phyloP scores from a whole-genome alignment of 371 early-diverging fungal species.

The Zychaea mexicana region DNA sequence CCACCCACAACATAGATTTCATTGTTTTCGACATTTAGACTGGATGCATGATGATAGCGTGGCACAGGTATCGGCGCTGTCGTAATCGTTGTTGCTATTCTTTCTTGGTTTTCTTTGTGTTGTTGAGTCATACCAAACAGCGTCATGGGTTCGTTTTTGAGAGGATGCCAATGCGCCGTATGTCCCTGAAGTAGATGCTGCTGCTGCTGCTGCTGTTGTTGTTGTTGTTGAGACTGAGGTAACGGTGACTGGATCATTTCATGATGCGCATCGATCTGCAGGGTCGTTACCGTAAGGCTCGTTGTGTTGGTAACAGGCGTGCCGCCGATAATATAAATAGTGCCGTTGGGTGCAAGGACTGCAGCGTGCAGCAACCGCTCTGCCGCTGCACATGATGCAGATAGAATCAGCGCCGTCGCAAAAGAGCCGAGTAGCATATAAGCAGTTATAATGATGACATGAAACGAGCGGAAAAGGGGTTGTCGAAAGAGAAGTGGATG shows the following conservation, averaged over 20 bases:
- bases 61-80: background rate
- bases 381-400: conserved; percentile 4
- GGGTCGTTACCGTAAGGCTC: background rate
- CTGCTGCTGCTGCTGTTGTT: background rate
- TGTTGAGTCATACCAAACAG: background rate
- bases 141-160: background rate
- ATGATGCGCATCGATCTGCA: background rate
- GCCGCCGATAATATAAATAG: background rate
- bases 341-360: conserved; percentile 1
- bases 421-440: conserved; percentile 3
- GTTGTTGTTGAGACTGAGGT: background rate
- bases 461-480: conserved; percentile 5
- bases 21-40: background rate
- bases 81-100: no score
- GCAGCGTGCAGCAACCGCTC: background rate
- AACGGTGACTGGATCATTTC: no score
- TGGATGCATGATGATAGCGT: background rate
- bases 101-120: background rate
- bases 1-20: background rate
- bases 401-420: background rate
- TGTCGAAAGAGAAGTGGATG: background rate
- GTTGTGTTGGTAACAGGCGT: background rate
- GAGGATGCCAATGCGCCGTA: background rate
- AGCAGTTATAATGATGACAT: background rate
- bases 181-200: background rate